phyloP scores from a whole-genome alignment of 768 basidiomycete species.

The Termitomyces sp. region DNA sequence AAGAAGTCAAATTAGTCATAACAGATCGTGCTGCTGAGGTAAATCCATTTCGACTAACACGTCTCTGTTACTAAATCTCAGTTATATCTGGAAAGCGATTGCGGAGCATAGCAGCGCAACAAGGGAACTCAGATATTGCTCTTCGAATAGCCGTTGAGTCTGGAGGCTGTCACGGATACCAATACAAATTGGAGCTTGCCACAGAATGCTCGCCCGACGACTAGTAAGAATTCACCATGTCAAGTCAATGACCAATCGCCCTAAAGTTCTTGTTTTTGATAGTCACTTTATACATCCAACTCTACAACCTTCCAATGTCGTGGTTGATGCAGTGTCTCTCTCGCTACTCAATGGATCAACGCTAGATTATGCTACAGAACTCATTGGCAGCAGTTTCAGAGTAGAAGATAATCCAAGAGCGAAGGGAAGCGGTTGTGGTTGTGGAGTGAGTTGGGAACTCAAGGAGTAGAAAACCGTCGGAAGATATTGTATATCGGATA shows the following conservation, averaged over 20 bases:
- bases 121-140: slow-evolving; percentile 61
- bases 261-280: slow-evolving; percentile 5
- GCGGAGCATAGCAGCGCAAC: slow-evolving; percentile 58
- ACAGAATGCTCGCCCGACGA: slow-evolving; percentile 64
- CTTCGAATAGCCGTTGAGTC: slow-evolving; percentile 85
- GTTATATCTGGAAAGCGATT: slow-evolving; percentile 61
- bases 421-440: slow-evolving; percentile 88
- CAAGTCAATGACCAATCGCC: slow-evolving; percentile 3
- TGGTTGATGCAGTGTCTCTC: slow-evolving; percentile 87
- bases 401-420: slow-evolving; percentile 86
- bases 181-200: slow-evolving; percentile 89
- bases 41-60: neutral
- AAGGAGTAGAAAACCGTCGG: slow-evolving; percentile 36
- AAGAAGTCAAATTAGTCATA: slow-evolving; percentile 53
- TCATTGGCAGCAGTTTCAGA: slow-evolving; percentile 91
- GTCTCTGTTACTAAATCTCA: neutral
- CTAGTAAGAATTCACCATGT: slow-evolving; percentile 59
- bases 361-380: slow-evolving; percentile 88
- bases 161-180: slow-evolving; percentile 97
- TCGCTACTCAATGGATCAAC: slow-evolving; percentile 84
- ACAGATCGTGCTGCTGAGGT: slow-evolving; percentile 81
- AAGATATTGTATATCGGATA: neutral
- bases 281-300: slow-evolving; percentile 74
- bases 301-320: slow-evolving; percentile 68
- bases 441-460: slow-evolving; percentile 94